Evolutionary conservation across 192 early-diverging fungal genomes (phyloP).

Genomic region (Geranomyces michiganensis): DNA sequence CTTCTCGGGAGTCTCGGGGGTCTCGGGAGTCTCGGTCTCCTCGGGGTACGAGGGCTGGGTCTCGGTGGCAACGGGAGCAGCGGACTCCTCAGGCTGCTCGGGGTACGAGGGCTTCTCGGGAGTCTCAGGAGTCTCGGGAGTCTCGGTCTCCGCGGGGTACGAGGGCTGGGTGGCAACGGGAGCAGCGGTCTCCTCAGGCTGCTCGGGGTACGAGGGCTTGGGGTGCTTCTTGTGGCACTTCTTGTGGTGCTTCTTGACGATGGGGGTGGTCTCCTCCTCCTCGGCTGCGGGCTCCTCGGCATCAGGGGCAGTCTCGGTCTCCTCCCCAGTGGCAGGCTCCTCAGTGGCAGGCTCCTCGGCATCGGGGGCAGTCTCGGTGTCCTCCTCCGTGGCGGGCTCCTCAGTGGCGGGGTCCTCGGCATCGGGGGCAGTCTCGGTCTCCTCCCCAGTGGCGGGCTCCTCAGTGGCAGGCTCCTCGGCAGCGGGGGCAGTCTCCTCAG

Average conservation of each 20-base stretch:
- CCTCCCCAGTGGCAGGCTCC: not conserved
- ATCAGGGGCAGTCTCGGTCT: not conserved
- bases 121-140: not conserved
- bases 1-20: not conserved
- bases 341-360: not conserved
- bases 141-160: not conserved
- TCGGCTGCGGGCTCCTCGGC: not conserved
- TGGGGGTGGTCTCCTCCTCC: not conserved
- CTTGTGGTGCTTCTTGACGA: constrained; percentile 7
- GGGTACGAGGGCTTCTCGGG: not conserved
- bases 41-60: not conserved
- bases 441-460: not conserved
- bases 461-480: not conserved
- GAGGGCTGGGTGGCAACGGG: not conserved
- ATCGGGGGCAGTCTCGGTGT: constrained; percentile 2
- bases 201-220: not conserved
- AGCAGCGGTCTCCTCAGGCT: not conserved
- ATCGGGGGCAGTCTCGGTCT: not conserved
- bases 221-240: constrained; percentile 17
- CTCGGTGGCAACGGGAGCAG: too few relatives aligned
- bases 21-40: not conserved
- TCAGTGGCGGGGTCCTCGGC: not conserved
- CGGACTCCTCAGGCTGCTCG: not conserved
- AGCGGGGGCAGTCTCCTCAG: not conserved
- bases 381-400: not conserved